phyloP scores from a whole-genome alignment of 768 basidiomycete species.

The Lentinus tigrinus region DNA sequence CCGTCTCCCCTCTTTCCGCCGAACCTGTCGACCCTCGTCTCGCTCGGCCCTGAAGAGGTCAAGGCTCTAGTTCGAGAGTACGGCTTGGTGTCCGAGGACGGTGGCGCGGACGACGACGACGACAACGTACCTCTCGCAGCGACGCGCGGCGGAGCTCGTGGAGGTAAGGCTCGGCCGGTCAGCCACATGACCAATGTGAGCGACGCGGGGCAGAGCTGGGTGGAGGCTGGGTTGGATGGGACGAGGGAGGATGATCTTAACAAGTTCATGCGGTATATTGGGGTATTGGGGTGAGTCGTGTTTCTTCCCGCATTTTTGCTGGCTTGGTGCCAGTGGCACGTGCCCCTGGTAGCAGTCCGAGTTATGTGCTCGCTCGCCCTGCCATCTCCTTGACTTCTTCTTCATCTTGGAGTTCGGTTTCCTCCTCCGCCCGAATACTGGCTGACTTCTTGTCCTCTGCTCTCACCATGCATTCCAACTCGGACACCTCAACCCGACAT shows the following conservation, averaged over 20 bases:
- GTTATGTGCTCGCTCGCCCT: neutral
- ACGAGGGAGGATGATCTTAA: conserved; percentile 10
- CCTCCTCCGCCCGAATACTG: no score
- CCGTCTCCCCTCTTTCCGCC: conserved; percentile 48
- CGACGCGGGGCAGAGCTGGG: neutral
- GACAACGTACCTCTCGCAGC: neutral
- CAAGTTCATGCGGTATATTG: conserved; percentile 15
- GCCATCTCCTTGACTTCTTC: neutral
- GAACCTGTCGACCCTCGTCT: conserved; percentile 44
- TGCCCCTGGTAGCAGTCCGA: neutral
- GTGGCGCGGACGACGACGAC: neutral
- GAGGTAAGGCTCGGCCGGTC: neutral
- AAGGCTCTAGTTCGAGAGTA: conserved; percentile 44
- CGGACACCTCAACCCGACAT: neutral
- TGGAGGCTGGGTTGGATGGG: neutral
- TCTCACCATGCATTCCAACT: neutral
- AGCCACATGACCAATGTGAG: neutral
- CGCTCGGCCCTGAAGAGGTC: conserved; percentile 41
- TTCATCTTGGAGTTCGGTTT: neutral
- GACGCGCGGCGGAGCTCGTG: conserved; percentile 1
- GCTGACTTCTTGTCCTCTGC: neutral
- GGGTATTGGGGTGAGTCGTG: conserved; percentile 14
- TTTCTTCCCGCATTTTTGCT: neutral
- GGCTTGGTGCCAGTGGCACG: no score
- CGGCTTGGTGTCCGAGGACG: conserved; percentile 30